Conservation (phyloP, 2,329 filamentous ascomycete genomes). For the Penicillium sp. region DNA sequence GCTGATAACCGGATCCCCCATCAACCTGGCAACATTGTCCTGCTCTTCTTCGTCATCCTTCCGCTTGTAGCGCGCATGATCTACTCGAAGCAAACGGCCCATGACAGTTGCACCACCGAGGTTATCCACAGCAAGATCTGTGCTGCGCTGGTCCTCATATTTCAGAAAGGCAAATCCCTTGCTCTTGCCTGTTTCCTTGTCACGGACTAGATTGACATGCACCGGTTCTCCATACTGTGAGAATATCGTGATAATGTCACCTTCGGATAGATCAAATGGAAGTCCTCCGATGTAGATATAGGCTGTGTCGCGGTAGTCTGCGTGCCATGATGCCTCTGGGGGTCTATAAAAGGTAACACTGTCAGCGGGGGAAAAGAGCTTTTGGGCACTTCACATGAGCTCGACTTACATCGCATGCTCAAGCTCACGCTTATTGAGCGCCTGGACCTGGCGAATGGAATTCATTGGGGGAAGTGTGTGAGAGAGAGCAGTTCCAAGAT, state of each 20-base stretch:
- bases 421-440: slow-evolving; percentile 90
- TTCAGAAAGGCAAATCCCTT: slow-evolving; percentile 95
- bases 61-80: slow-evolving; percentile 88
- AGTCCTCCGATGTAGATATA: slow-evolving; percentile 95
- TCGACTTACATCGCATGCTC: slow-evolving; percentile 74
- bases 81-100: slow-evolving; percentile 78
- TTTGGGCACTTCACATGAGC: slow-evolving; percentile 6
- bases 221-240: slow-evolving; percentile 95
- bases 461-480: slow-evolving; percentile 65
- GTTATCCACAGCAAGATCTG: slow-evolving; percentile 94
- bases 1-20: slow-evolving; percentile 44
- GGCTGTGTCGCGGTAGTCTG: slow-evolving; percentile 95
- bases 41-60: slow-evolving; percentile 65
- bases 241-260: slow-evolving; percentile 94
- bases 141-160: slow-evolving; percentile 96
- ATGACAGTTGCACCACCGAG: slow-evolving; percentile 80
- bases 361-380: slow-evolving; percentile 2
- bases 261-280: slow-evolving; percentile 88
- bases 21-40: slow-evolving; percentile 47
- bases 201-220: slow-evolving; percentile 85
- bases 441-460: slow-evolving; percentile 85
- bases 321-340: slow-evolving; percentile 90
- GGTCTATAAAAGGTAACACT: slow-evolving; percentile 50
- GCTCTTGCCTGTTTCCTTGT: slow-evolving; percentile 94
- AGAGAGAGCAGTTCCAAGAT: slow-evolving; percentile 1